phyloP scores from a whole-genome alignment of 2,329 filamentous ascomycete genomes.

The Diaporthe sp. region DNA sequence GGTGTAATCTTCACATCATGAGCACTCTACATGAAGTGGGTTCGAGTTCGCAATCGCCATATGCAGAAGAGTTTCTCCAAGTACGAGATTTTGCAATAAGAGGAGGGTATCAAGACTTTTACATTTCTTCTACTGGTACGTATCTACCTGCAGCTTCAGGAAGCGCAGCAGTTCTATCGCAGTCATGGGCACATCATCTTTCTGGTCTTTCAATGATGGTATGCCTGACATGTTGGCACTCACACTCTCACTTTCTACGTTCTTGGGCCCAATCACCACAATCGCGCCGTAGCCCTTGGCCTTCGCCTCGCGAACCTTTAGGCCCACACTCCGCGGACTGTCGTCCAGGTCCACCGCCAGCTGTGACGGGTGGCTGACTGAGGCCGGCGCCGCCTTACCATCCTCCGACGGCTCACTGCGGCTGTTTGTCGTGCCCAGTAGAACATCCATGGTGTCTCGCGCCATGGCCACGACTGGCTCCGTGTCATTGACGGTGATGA shows the following conservation, averaged over 20 bases:
- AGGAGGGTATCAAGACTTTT: constrained; percentile 34
- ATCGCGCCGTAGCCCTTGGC: constrained; percentile 80
- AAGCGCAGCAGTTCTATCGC: constrained; percentile 60
- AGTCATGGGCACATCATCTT: constrained; percentile 55
- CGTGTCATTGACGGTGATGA: constrained; percentile 79
- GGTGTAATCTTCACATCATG: too few relatives aligned
- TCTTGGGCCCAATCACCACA: constrained; percentile 77
- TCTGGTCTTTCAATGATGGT: constrained; percentile 44
- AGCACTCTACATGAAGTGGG: neutral
- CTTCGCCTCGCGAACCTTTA: constrained; percentile 81
- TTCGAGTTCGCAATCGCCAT: neutral
- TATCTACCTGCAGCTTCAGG: constrained; percentile 61
- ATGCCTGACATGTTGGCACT: constrained; percentile 59
- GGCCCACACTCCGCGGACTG: constrained; percentile 71
- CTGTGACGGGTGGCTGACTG: constrained; percentile 62
- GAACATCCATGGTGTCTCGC: constrained; percentile 60
- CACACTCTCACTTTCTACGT: constrained; percentile 72
- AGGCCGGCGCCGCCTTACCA: constrained; percentile 56
- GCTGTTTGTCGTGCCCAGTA: constrained; percentile 60
- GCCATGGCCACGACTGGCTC: constrained; percentile 66
- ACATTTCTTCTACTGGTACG: constrained; percentile 58
- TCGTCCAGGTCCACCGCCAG: constrained; percentile 80
- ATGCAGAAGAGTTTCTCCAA: neutral
- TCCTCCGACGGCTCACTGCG: constrained; percentile 48
- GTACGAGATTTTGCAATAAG: too few relatives aligned